A percentile compares a stretch with the other conserved stretches of the same genome.
Evolutionary conservation across 1,284 basidiomycete species (phyloP).

Genomic region (Pterulicium gracile): DNA sequence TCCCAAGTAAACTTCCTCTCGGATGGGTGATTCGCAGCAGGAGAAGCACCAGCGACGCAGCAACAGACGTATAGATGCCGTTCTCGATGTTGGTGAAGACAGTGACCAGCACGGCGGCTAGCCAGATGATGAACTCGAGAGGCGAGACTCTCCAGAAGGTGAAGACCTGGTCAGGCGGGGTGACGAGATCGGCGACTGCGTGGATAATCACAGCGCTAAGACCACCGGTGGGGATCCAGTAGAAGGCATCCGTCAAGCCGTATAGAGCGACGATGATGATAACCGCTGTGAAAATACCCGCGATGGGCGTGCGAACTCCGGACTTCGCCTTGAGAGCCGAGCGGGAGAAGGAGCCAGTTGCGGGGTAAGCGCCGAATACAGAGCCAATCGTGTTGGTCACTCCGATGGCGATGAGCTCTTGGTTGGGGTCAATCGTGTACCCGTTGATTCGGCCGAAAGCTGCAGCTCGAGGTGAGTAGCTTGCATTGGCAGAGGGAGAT

Average conservation of each 20-base stretch:
- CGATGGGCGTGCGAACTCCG: slow-evolving; percentile 90
- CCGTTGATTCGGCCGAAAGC: slow-evolving; percentile 94
- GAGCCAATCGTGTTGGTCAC: slow-evolving; percentile 87
- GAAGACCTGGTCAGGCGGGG: slow-evolving; percentile 81
- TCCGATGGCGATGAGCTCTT: slow-evolving; percentile 95
- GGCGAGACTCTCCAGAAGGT: slow-evolving; percentile 92
- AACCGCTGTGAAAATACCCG: slow-evolving; percentile 80
- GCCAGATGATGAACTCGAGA: slow-evolving; percentile 88
- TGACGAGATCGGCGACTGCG: slow-evolving; percentile 87
- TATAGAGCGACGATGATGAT: slow-evolving; percentile 92
- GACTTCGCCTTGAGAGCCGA: slow-evolving; percentile 94
- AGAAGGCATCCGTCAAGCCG: slow-evolving; percentile 86
- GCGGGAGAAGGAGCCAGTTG: slow-evolving; percentile 96
- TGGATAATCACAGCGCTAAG: slow-evolving; percentile 95
- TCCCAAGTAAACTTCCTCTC: slow-evolving; percentile 86
- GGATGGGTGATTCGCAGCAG: slow-evolving; percentile 88
- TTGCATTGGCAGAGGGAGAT: too few relatives aligned
- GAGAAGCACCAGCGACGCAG: slow-evolving; percentile 73
- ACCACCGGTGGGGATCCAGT: slow-evolving; percentile 70
- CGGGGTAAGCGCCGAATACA: slow-evolving; percentile 87
- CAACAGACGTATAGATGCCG: slow-evolving; percentile 90
- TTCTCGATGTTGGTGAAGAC: slow-evolving; percentile 86
- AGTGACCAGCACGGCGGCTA: slow-evolving; percentile 81
- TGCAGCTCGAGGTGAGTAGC: too few relatives aligned
- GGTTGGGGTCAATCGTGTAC: slow-evolving; percentile 97